Base-by-base conservation (phyloP, 2,329 filamentous ascomycete genomes). In the Teratosphaeria pseudoeucalypti region DNA sequence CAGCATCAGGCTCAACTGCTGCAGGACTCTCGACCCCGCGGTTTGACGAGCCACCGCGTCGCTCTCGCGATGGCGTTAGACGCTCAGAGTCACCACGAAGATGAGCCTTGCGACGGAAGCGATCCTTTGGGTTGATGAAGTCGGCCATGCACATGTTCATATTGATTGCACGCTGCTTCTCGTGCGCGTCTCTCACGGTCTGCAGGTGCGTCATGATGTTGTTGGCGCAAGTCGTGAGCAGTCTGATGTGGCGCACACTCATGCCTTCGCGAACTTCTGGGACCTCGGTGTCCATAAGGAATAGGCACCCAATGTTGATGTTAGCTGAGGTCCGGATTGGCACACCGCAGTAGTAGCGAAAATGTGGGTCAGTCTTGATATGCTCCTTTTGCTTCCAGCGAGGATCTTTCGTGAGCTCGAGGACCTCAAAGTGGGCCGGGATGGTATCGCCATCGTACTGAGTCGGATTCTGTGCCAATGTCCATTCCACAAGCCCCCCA, bases 401-500 rank as follows among this genome's bases (percentile, higher is more conserved):
- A 9, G 56, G 34, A 57, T 72, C 68, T 26, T 66, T 60, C 23
- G 65, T 60, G 54, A 72, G 63, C 49, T 73, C 69, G 47, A 69
- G 65, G 14, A 72, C 67, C 52, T 74, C 73, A 57, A 71, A 71
- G 54, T 68, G 77, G 14, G 71, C 69, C 6, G 71, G 69, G 23
- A 73, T 54, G 6, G 62, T 55, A 34, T 63, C 67, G 10, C 69
- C 68, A 23, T 68, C 65, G 3, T 62, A 58, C 16, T 43, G 58
- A 34, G 12, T 60, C 43, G 43, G 67, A 23, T 57, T 57, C 32
- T 61, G 65, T n/a, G 58, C 62, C 80, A 59, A 78, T 62, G 81
- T 79, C 54, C 80, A 78, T 49, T 78, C 80, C 0, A 79, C 79
- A 2, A 82, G 83, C 34, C 79, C 77, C 55, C 87, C 81, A 1